These are phyloP conservation scores for Aspergillus sclerotiicarbonarius DNA, from an alignment of 495 filamentous ascomycete species.

Conservation along the genomic window DNA sequence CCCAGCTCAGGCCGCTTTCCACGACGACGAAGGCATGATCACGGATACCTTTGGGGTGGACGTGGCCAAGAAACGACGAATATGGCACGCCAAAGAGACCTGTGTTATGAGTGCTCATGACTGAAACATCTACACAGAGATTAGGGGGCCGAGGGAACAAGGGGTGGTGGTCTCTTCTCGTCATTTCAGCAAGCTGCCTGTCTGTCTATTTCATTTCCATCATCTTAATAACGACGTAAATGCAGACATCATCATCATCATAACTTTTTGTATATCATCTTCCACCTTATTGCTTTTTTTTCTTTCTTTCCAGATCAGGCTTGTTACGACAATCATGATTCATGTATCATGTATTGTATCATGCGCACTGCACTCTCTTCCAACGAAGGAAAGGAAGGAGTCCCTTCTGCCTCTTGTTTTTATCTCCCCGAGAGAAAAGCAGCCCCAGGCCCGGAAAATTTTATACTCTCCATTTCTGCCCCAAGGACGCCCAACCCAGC, in stretches of 20 bases:
- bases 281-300: not conserved
- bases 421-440: constrained; percentile 11
- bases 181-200: not conserved
- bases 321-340: not conserved
- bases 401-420: not conserved
- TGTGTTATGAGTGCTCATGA: constrained; percentile 59
- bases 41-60: constrained; percentile 55
- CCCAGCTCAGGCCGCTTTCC: constrained; percentile 19
- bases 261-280: not conserved
- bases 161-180: no score
- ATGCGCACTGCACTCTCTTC: not conserved
- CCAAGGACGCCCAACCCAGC: not conserved
- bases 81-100: constrained; percentile 68
- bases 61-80: constrained; percentile 61
- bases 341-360: not conserved
- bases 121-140: constrained; percentile 13
- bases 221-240: not conserved
- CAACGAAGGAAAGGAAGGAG: not conserved
- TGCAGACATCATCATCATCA: not conserved
- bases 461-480: constrained; percentile 11
- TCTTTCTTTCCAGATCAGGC: not conserved
- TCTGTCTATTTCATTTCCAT: not conserved
- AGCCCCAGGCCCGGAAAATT: constrained; percentile 7
- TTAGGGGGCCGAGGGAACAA: not conserved
- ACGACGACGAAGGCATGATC: constrained; percentile 40